These are phyloP conservation scores for Gracilaria gracilis DNA, from an alignment of 23 red algal species.

Conservation along the genomic window DNA sequence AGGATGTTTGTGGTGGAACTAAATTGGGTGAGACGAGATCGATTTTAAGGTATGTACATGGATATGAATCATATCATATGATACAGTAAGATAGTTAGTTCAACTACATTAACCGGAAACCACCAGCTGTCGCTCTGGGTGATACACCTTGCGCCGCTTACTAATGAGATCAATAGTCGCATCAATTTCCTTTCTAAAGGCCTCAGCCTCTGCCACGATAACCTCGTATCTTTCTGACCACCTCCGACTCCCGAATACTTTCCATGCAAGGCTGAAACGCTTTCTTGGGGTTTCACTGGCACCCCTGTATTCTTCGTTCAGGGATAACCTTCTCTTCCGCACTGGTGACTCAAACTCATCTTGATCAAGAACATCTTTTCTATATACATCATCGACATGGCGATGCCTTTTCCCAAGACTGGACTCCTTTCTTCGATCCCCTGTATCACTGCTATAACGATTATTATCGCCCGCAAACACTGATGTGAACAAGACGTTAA, in stretches of 20 bases:
- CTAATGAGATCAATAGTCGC: not conserved
- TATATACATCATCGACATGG: not conserved
- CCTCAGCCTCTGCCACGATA: conserved; percentile 3
- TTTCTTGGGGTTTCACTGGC: not conserved
- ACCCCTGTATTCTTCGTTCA: conserved; percentile 7
- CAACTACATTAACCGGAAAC: not conserved
- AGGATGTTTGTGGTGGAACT: too few relatives aligned
- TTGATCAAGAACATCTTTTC: not conserved
- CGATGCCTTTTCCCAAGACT: conserved; percentile 16
- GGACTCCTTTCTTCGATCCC: not conserved
- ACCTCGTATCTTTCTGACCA: not conserved
- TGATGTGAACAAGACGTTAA: conserved; percentile 7
- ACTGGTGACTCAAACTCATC: not conserved
- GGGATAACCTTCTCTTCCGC: not conserved
- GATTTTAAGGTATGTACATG: too few relatives aligned
- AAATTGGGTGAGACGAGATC: too few relatives aligned
- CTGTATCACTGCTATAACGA: not conserved
- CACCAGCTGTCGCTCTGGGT: not conserved
- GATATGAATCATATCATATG: too few relatives aligned
- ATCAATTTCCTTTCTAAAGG: conserved; percentile 16
- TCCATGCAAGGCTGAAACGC: conserved; percentile 23
- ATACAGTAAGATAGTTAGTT: not conserved
- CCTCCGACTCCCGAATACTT: not conserved
- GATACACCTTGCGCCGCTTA: not conserved
- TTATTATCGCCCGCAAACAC: not conserved